A percentile compares a stretch with the other conserved stretches of the same genome.
phyloP scores from a whole-genome alignment of 306 rosid species.

The Ormosia emarginata region DNA sequence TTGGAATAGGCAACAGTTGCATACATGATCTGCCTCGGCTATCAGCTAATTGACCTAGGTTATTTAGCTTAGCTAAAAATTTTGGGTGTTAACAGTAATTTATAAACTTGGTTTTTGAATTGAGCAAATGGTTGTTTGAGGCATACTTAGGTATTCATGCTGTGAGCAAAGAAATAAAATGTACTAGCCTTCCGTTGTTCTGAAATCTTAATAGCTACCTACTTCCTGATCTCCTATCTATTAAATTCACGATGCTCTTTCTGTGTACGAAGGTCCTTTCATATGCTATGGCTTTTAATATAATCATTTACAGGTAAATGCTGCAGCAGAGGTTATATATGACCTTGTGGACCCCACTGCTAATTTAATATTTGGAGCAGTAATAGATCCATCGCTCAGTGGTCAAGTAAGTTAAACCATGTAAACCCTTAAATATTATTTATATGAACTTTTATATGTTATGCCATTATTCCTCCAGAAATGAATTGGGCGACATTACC shows the following conservation, averaged over 20 bases:
- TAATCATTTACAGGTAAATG: constrained; percentile 71
- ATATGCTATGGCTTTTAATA: constrained; percentile 18
- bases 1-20: too few relatives aligned
- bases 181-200: neutral
- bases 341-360: constrained; percentile 99
- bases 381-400: constrained; percentile 91
- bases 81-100: neutral
- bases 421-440: neutral
- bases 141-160: neutral
- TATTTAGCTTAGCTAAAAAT: too few relatives aligned
- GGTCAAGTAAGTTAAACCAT: constrained; percentile 79
- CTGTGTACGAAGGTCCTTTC: constrained; percentile 12
- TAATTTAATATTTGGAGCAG: constrained; percentile 96
- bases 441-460: neutral
- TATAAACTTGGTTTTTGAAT: constrained; percentile 22
- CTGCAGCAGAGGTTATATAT: constrained; percentile 99
- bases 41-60: too few relatives aligned
- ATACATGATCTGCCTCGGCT: too few relatives aligned
- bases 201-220: neutral
- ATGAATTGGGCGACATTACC: constrained; percentile 7
- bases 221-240: constrained; percentile 9
- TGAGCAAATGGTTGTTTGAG: neutral
- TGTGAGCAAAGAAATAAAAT: constrained; percentile 1
- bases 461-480: neutral
- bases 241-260: neutral